Percentiles rank a stretch among this genome's conserved stretches.
These are phyloP conservation scores for Curvularia lunata DNA, from an alignment of 2,329 filamentous ascomycete species.

Conservation along the genomic window DNA sequence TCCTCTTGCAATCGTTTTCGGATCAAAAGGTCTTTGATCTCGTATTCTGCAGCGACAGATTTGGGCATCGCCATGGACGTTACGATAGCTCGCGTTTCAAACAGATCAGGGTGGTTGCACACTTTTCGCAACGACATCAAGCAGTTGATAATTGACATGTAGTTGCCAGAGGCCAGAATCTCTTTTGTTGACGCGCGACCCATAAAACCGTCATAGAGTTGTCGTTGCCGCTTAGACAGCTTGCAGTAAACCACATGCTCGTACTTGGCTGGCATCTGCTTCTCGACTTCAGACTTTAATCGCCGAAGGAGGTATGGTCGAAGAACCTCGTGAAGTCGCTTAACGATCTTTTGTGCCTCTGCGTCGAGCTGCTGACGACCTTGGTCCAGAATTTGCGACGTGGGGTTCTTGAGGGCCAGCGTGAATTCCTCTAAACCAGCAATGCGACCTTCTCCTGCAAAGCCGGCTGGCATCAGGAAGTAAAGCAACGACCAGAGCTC, in stretches of 20 bases:
- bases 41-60: constrained; percentile 77
- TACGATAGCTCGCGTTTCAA: constrained; percentile 93
- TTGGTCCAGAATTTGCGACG: constrained; percentile 94
- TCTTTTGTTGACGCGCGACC: constrained; percentile 86
- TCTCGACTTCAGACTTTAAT: constrained; percentile 95
- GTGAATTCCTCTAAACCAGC: constrained; percentile 96
- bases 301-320: constrained; percentile 89
- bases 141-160: constrained; percentile 97
- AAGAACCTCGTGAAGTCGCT: constrained; percentile 91
- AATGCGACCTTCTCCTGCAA: constrained; percentile 85
- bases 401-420: constrained; percentile 92
- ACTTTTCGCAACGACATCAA: constrained; percentile 97
- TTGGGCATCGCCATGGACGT: constrained; percentile 92
- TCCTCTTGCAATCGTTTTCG: constrained; percentile 68
- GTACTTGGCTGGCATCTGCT: constrained; percentile 98
- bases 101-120: constrained; percentile 97
- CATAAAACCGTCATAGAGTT: constrained; percentile 96
- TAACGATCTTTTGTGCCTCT: constrained; percentile 88
- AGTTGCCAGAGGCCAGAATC: constrained; percentile 90
- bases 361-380: constrained; percentile 93
- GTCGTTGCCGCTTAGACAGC: constrained; percentile 91
- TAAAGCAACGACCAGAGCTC: constrained; percentile 97
- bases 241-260: constrained; percentile 97
- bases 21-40: constrained; percentile 73
- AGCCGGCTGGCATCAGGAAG: constrained; percentile 90